These are phyloP conservation scores for Apiospora malaysiana DNA, from an alignment of 2,329 filamentous ascomycete species.

Conservation along the genomic window DNA sequence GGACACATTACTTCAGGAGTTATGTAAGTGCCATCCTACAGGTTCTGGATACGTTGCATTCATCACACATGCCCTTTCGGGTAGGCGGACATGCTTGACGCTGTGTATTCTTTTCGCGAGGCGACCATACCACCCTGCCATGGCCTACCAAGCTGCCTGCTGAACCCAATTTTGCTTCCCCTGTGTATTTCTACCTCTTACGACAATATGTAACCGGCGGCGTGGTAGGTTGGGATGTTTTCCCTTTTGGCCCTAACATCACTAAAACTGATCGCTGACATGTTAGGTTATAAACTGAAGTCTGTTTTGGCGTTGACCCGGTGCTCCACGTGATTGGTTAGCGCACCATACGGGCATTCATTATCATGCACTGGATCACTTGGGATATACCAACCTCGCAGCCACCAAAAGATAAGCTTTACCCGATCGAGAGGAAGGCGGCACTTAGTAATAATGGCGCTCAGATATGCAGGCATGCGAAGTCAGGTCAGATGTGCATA, in stretches of 20 bases:
- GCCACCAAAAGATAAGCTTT: not conserved
- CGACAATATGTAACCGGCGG: too few species aligned
- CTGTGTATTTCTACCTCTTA: too few species aligned
- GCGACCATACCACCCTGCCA: too few species aligned
- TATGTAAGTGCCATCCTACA: too few species aligned
- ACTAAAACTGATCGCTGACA: not conserved
- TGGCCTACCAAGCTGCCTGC: too few species aligned
- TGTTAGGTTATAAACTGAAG: not conserved
- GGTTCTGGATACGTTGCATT: too few species aligned
- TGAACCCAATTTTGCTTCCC: too few species aligned
- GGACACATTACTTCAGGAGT: too few species aligned
- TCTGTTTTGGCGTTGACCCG: slow-evolving; percentile 1
- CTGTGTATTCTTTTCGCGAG: too few species aligned
- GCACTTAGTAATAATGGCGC: not conserved
- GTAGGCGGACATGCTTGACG: too few species aligned
- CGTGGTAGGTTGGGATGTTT: too few species aligned
- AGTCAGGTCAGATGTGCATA: not conserved
- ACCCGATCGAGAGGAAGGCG: not conserved
- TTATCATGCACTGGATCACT: not conserved
- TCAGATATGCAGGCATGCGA: not conserved
- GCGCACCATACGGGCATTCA: not conserved
- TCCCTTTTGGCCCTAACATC: not conserved
- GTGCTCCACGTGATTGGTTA: not conserved
- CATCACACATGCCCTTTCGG: too few species aligned
- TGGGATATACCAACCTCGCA: not conserved